Evolutionary conservation across 805 yeast species (phyloP).

Genomic region (Myxozyma nipponensis): DNA sequence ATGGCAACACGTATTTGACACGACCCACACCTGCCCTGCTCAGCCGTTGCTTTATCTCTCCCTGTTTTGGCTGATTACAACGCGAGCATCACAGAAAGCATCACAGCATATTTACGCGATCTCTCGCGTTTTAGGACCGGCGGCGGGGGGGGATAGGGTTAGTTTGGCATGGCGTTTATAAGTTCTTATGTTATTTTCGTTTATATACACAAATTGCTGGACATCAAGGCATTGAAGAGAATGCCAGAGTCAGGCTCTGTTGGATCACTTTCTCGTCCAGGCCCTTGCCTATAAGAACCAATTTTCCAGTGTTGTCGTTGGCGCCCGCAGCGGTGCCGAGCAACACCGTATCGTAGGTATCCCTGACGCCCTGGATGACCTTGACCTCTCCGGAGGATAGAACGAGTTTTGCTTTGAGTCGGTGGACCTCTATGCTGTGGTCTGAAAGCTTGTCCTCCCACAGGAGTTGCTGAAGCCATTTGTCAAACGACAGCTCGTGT

Average conservation of each 20-base stretch:
- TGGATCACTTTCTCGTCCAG: constrained; percentile 35
- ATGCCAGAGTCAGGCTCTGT: constrained; percentile 2
- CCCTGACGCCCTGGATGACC: constrained; percentile 88
- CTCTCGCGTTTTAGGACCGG: too few relatives aligned
- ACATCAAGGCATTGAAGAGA: too few relatives aligned
- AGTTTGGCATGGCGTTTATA: too few relatives aligned
- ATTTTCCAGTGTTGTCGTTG: constrained; percentile 43
- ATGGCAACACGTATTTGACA: too few relatives aligned
- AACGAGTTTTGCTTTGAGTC: constrained; percentile 74
- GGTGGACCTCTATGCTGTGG: constrained; percentile 47
- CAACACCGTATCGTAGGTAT: constrained; percentile 73
- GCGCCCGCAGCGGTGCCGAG: constrained; percentile 39
- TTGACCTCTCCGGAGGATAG: constrained; percentile 42
- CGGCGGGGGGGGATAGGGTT: too few relatives aligned
- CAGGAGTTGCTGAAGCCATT: constrained; percentile 62
- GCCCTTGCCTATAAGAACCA: constrained; percentile 74
- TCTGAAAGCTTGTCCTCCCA: constrained; percentile 62
- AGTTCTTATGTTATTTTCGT: too few relatives aligned
- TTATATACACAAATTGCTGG: too few relatives aligned
- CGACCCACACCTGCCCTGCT: too few relatives aligned
- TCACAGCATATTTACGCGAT: too few relatives aligned
- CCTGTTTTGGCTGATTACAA: too few relatives aligned
- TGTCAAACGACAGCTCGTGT: constrained; percentile 47
- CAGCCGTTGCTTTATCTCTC: too few relatives aligned
- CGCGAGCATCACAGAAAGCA: too few relatives aligned